Conservation (phyloP, 495 filamentous ascomycete genomes). For the Aspergillus coremiiformis region DNA sequence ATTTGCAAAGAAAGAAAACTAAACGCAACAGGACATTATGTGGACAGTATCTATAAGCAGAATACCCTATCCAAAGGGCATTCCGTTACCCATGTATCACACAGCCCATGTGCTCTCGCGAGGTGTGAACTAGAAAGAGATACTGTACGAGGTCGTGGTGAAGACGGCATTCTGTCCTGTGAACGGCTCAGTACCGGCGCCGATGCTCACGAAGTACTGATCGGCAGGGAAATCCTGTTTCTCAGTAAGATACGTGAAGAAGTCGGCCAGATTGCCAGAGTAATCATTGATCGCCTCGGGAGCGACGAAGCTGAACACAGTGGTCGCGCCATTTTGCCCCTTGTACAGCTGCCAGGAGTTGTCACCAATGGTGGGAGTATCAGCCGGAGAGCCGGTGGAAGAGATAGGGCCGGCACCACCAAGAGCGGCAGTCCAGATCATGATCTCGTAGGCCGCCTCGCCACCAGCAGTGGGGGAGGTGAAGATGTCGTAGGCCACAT, state of each 20-base stretch:
- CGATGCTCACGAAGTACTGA: slow-evolving; percentile 15
- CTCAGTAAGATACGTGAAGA: slow-evolving; percentile 16
- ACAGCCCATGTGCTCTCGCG: too few relatives aligned
- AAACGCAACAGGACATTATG: too few relatives aligned
- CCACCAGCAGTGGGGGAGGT: neutral
- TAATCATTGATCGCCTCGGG: neutral
- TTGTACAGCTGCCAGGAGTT: neutral
- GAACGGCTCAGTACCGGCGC: slow-evolving; percentile 17
- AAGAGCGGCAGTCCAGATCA: neutral
- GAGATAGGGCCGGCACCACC: neutral
- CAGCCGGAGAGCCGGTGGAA: neutral
- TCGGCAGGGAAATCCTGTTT: slow-evolving; percentile 8
- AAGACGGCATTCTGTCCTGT: slow-evolving; percentile 9
- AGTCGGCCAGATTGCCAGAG: slow-evolving; percentile 15
- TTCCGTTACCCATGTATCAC: too few relatives aligned
- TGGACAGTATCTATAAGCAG: too few relatives aligned
- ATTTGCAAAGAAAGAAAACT: too few relatives aligned
- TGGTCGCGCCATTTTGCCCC: neutral
- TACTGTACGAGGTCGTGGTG: slow-evolving; percentile 6
- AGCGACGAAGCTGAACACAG: neutral
- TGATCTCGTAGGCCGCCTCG: neutral
- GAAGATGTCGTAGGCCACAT: neutral
- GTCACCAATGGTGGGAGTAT: neutral
- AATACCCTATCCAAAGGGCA: too few relatives aligned
- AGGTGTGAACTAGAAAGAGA: too few relatives aligned